These are phyloP conservation scores for Acorus gramineus DNA, from an alignment of 106 monocot species.

Conservation along the genomic window DNA sequence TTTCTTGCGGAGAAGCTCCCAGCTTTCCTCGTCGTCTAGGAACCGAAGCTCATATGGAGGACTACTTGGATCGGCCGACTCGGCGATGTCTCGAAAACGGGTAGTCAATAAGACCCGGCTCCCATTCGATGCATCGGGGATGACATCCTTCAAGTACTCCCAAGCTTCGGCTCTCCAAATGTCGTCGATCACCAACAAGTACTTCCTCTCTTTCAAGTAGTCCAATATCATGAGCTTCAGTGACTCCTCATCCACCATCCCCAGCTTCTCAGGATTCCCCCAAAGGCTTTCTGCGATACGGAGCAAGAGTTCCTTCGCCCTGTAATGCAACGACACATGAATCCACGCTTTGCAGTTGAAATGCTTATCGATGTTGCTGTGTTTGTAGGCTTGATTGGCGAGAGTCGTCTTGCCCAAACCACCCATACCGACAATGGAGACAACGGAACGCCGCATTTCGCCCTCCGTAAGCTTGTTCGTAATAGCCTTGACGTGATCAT, in stretches of 20 bases:
- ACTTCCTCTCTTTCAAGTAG: conserved; percentile 5
- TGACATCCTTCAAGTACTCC: conserved; percentile 1
- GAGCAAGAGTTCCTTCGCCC: not conserved
- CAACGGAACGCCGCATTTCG: not conserved
- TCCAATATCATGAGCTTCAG: not conserved
- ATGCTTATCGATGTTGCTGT: not conserved
- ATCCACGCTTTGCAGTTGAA: not conserved
- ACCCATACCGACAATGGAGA: conserved; percentile 18
- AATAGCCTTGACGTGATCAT: not conserved
- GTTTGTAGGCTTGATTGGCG: conserved; percentile 6
- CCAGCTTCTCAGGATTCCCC: not conserved
- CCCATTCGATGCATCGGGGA: conserved; percentile 15
- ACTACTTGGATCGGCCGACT: not conserved
- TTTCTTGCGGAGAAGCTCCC: conserved; percentile 13
- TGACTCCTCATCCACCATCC: not conserved
- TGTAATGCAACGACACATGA: not conserved
- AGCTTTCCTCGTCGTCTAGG: not conserved
- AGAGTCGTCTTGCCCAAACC: conserved; percentile 28
- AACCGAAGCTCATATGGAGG: not conserved
- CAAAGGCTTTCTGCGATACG: not conserved
- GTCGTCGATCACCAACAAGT: conserved; percentile 21
- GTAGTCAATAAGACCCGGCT: conserved; percentile 20
- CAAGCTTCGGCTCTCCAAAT: conserved; percentile 8
- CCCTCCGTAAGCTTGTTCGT: not conserved
- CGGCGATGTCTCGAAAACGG: conserved; percentile 8